Evolutionary conservation across 202 grass and related monocot genomes (phyloP).

Genomic region (Alloteropsis angusta): DNA sequence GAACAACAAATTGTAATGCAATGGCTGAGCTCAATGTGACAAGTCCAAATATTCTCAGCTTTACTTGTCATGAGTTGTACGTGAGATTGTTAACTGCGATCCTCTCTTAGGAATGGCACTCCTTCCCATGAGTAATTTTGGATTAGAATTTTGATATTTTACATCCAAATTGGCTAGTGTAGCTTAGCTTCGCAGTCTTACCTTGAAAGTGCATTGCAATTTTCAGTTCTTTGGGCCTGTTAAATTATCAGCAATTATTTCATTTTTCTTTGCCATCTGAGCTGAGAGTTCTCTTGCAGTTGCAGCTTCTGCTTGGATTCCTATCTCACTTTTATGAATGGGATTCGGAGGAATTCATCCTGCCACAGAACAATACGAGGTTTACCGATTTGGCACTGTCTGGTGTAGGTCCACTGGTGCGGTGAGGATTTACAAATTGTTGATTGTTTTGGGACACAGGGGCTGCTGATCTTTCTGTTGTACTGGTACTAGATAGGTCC

Average conservation of each 20-base stretch:
- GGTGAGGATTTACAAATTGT: background rate
- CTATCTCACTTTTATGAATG: background rate
- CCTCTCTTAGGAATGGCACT: background rate
- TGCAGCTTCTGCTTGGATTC: slow-evolving; percentile 26
- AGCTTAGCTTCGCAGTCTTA: background rate
- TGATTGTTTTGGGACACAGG: background rate
- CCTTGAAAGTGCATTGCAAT: background rate
- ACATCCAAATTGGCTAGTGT: background rate
- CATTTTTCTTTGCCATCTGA: background rate
- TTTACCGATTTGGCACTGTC: slow-evolving; percentile 2
- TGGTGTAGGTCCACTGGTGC: no score
- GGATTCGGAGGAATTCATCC: background rate
- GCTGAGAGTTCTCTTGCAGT: slow-evolving; percentile 24
- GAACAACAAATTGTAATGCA: background rate
- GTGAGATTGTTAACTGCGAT: background rate
- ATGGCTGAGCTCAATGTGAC: background rate
- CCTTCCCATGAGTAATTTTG: background rate
- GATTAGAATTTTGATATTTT: slow-evolving; percentile 1
- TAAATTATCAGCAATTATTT: background rate
- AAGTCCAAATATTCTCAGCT: background rate
- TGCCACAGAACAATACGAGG: background rate
- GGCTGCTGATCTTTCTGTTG: background rate
- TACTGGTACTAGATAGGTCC: background rate
- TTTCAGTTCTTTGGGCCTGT: background rate
- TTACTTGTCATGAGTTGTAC: background rate